Base-by-base conservation (phyloP, 176 grass and related monocot species). In the Poa annua region DNA sequence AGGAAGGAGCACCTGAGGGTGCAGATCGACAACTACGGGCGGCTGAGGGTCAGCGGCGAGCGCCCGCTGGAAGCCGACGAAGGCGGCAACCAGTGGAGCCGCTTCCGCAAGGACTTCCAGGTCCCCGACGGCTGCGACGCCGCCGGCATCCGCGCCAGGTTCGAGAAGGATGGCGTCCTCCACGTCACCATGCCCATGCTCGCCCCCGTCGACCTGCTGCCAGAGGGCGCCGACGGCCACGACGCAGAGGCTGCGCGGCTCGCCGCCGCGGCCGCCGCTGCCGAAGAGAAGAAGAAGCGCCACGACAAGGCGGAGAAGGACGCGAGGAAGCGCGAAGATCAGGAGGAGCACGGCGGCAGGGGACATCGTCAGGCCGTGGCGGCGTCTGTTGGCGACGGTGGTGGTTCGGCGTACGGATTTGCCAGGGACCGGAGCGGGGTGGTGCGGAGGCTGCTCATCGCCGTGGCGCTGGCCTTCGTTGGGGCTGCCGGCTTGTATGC, bases 1-100 rank as follows among this genome's bases (percentile, higher is more conserved):
- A 80, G 62, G 50, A 83, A 86, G 75, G 90, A 86, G 35, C 79
- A 92, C 19, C 79, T 92, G 15, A 80, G n/a, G 52, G 86, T 84
- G 69, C 67, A 70, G 54, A 71, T 68, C 14, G 75, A 92, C 83
- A 77, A 25, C 0, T 22, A 19, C 33, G 75, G 83, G 5, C 79
- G 16, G 60, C 52, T 92, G 53, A 63, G 21, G 48, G 4, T 92
- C 0, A 63, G 52, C 50, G 90, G 86, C 45, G 67, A 86, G 83
- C 68, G 80, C 2, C 83, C 41, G 38, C 4, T 80, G 14, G 50
- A 49, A 34, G 47, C 47, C 47, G 47, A 49, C 47, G 82, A 49
- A 0, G 82, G 65, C 81, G 63, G 68, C 83, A 49, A 32, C 41
- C 67, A 16, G 29, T 86, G 90, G 86, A 67, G 44, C 60, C 79